Evolutionary conservation across 139 green algal species (phyloP), one percentile per base, ranked within the genome.

Genomic region (Axilococcus clingmanii): DNA sequence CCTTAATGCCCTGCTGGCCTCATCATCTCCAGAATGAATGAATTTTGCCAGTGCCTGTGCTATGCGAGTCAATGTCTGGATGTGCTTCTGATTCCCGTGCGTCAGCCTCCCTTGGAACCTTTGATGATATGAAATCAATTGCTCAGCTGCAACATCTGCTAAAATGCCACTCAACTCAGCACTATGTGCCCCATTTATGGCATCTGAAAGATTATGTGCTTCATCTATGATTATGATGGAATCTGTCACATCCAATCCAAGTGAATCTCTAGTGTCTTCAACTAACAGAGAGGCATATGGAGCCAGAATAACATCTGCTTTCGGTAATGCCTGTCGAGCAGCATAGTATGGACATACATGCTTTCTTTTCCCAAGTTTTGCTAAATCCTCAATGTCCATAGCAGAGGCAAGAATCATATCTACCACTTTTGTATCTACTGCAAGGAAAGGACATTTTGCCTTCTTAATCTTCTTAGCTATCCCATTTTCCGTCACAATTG

Each of bases 321-420:
- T 44, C 0, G 59, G 53, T 44, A 84, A 38, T 19, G 83, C 71
- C 4, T 44, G 31, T 2, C 91, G 74, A 4, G 77, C 59, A 15
- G 71, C 81, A 57, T 97, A 99, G 70, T 99, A 99, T 2, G 88
- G 80, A 57, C 88, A 97, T 25, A 80, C 57, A 7, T 32, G 24
- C 38, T 52, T 66, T 24, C 42, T 60, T 20, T 61, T 41, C 57
- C 64, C 57, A n/a, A 80, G 25, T 7, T 34, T 50, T 1, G 56
- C 81, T 41, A 96, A 74, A 36, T 95, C 91, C 63, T 98, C 91
- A 31, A 98, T 88, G 52, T 97, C 91, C 38, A 94, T 61, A 8
- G 88, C 82, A 25, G 61, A 34, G 0, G 60, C 57, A 36, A 94
- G 55, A 2, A 83, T 55, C 28, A 56, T 62, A 33, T 78, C 68